Evolutionary conservation across 2,329 filamentous ascomycete genomes (phyloP), one percentile per base, ranked within the genome.

Genomic region (Alternaria arborescens): DNA sequence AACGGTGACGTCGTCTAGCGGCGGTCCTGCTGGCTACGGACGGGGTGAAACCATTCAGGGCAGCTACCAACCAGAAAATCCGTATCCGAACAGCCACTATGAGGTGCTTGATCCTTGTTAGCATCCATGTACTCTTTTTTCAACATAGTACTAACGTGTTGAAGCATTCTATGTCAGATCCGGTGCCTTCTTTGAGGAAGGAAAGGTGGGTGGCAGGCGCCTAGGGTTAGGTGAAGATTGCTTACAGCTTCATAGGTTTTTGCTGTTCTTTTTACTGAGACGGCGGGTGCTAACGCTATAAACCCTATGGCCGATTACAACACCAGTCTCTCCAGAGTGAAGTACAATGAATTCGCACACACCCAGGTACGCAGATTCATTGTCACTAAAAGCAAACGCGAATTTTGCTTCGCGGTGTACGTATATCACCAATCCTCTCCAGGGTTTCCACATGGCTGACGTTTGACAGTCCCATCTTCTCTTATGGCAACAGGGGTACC

Each of bases 281-380:
- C 60, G 1, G 60, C 57, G 3, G 56, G 60, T 1, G n/a, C 41
- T 8, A 22, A 22, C 3, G 22, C 22, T 22, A 62, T 28, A 5
- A 54, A 26, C 4, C 20, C 34, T 5, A 32, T 46, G 28, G 43
- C 41, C 2, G 36, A 48, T 32, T 61, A 64, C 32, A 66, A 64
- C 34, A 47, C 28, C n/a, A 48, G 22, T 6, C 26, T 66, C 3
- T 60, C 58, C 3, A 16, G 26, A 18, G 58, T 64, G 1, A 48
- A 18, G 10, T 66, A 48, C 30, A 14, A 30, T 3, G 53, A 66
- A 38, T 6, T 10, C 1, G 68, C 61, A 3, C 55, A 55, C 41
- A 62, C 57, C 3, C 47, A 68, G 4, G 57, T 68, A 5, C 65
- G 68, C 0, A 60, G 68, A 0, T 71, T 71, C 36, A 56, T 69